Base-by-base conservation (phyloP, 495 filamentous ascomycete genomes). In the Hypoxylon intermedium region DNA sequence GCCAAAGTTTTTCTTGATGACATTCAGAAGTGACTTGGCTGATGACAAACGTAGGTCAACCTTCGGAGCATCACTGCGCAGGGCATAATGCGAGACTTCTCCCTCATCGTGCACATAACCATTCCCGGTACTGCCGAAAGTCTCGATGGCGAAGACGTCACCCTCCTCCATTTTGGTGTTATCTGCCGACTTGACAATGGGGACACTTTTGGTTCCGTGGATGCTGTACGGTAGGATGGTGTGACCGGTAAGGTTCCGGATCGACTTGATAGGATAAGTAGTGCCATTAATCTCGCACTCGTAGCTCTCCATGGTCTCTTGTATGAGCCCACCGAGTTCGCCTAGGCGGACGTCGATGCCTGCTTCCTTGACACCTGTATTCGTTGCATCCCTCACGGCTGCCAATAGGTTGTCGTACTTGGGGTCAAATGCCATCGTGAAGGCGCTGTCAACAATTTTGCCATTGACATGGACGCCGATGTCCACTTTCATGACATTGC, bases 131-230 rank as follows among this genome's bases (percentile, higher is more conserved):
- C 87, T 93, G 44, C 92, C 92, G 65, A 96, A 97, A 6, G 92
- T 96, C 73, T 96, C 92, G 60, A 97, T 95, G 38, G 92, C 92
- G 70, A 93, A 97, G 9, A 89, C 84, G 68, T 97, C 92, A 18
- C 91, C 91, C 72, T 96, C 92, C 78, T 96, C 92, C 92, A 97
- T 97, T 77, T 89, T 92, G 28, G 89, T 93, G 65, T 83, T 81
- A 63, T 92, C 88, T 51, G 77, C 80, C 52, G 82, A 84, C 78
- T 95, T 95, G 23, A 96, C 89, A 62, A 96, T 93, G 5, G 92
- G 92, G 30, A 97, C 87, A 73, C 88, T 91, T 81, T 96, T 97
- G 69, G 72, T 74, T 50, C 92, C 91, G 74, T 97, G 92, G 62
- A 97, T 97, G 66, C 87, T 82, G 76, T 90, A 92, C 53, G 85